phyloP scores from a whole-genome alignment of 495 filamentous ascomycete genomes.

The Hypoxylon intermedium region DNA sequence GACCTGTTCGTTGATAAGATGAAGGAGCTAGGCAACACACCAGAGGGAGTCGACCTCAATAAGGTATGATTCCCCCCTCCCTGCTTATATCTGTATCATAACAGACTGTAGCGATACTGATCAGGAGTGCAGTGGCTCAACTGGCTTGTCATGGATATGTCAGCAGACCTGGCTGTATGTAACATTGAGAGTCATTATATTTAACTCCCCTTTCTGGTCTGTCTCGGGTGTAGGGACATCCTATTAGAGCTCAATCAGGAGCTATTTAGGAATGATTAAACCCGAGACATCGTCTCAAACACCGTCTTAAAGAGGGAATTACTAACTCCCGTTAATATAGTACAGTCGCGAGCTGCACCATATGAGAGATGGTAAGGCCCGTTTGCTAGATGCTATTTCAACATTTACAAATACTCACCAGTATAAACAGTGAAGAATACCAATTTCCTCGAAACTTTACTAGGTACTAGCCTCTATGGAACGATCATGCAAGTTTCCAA shows the following conservation, averaged over 20 bases:
- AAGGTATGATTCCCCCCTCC: constrained; percentile 2
- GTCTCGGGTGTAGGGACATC: too few relatives aligned
- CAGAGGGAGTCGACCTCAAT: constrained; percentile 20
- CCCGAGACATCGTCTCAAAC: too few relatives aligned
- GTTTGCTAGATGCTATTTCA: not conserved
- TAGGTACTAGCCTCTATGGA: constrained; percentile 23
- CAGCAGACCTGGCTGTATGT: constrained; percentile 21
- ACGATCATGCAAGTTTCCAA: constrained; percentile 27
- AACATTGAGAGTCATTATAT: too few relatives aligned
- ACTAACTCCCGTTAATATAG: too few relatives aligned
- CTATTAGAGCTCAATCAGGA: too few relatives aligned
- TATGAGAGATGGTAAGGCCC: constrained; percentile 24
- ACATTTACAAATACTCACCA: not conserved
- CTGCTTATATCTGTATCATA: not conserved
- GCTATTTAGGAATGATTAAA: too few relatives aligned
- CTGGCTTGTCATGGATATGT: constrained; percentile 26
- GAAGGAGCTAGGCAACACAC: constrained; percentile 21
- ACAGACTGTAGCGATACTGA: not conserved
- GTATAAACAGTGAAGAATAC: constrained; percentile 16
- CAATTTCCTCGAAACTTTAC: constrained; percentile 28
- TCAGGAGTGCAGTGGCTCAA: constrained; percentile 11
- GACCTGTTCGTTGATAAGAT: constrained; percentile 32
- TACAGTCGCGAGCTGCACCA: constrained; percentile 12
- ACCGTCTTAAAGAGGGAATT: too few relatives aligned
- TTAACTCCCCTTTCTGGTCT: too few relatives aligned